phyloP scores from a whole-genome alignment of 2,329 filamentous ascomycete species.

The Aspergillus arachidicola region DNA sequence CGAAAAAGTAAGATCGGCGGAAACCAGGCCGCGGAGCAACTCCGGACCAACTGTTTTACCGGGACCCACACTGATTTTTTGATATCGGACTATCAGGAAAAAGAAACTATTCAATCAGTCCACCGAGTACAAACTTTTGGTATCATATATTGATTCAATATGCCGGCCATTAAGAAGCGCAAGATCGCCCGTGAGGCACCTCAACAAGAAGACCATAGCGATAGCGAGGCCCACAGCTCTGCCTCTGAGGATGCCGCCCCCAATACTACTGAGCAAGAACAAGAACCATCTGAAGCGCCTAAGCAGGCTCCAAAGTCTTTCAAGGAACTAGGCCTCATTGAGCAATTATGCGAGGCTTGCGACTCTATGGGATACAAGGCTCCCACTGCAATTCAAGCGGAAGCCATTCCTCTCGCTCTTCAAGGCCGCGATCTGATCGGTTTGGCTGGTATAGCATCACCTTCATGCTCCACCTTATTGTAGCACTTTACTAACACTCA shows the following conservation, averaged over 20 bases:
- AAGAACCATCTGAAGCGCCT: background rate
- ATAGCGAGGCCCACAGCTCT: slow-evolving; percentile 28
- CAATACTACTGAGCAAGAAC: slow-evolving; percentile 2
- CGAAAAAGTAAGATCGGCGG: slow-evolving; percentile 37
- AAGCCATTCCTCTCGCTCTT: slow-evolving; percentile 81
- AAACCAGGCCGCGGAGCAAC: slow-evolving; percentile 27
- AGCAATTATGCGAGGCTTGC: slow-evolving; percentile 87
- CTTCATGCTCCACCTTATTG: background rate
- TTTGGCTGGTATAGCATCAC: slow-evolving; percentile 62
- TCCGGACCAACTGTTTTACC: slow-evolving; percentile 43
- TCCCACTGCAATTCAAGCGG: slow-evolving; percentile 85
- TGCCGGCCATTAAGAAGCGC: slow-evolving; percentile 45
- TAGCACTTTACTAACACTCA: background rate
- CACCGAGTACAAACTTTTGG: background rate
- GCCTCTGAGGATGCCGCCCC: slow-evolving; percentile 18
- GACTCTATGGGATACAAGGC: slow-evolving; percentile 76
- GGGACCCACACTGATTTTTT: slow-evolving; percentile 28
- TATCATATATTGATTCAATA: slow-evolving; percentile 17
- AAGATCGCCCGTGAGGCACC: slow-evolving; percentile 37
- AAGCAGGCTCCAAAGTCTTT: slow-evolving; percentile 47
- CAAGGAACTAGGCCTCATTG: slow-evolving; percentile 71
- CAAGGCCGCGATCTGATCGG: slow-evolving; percentile 86
- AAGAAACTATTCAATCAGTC: background rate
- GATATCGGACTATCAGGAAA: slow-evolving; percentile 1
- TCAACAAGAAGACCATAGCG: slow-evolving; percentile 22